Evolutionary conservation across 2,329 filamentous ascomycete genomes (phyloP).

Genomic region (Colletotrichum limetticola): DNA sequence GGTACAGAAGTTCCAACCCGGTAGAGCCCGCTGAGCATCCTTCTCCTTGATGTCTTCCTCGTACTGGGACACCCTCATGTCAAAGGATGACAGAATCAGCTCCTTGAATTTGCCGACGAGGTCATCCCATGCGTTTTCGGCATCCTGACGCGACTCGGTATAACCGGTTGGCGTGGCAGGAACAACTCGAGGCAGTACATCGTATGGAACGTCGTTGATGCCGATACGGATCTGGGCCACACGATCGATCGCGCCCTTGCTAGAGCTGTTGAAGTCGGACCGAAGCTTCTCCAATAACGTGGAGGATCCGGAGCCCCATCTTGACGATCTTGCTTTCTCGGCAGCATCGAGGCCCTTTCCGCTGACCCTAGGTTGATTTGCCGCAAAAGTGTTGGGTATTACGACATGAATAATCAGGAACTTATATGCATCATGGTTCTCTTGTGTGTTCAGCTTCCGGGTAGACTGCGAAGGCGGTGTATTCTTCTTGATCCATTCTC

Average conservation of each 20-base stretch:
- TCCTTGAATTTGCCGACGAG: conserved; percentile 87
- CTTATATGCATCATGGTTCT: conserved; percentile 96
- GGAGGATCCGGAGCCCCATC: conserved; percentile 82
- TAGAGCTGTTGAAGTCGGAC: conserved; percentile 86
- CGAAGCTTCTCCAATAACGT: conserved; percentile 91
- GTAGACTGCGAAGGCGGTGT: conserved; percentile 68
- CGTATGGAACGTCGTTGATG: conserved; percentile 75
- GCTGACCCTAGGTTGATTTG: conserved; percentile 78
- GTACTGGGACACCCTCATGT: conserved; percentile 90
- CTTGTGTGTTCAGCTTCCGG: conserved; percentile 73
- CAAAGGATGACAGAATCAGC: conserved; percentile 89
- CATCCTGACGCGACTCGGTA: conserved; percentile 79
- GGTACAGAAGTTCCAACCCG: conserved; percentile 99
- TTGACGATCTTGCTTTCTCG: conserved; percentile 75
- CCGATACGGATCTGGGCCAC: conserved; percentile 87
- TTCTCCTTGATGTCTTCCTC: conserved; percentile 97
- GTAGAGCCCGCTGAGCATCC: conserved; percentile 85
- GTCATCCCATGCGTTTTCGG: conserved; percentile 85
- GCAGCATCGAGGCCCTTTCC: conserved; percentile 63
- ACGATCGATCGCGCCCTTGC: conserved; percentile 79
- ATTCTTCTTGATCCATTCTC: conserved; percentile 90
- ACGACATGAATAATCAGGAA: conserved; percentile 96
- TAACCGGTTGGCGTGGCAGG: conserved; percentile 73
- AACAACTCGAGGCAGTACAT: conserved; percentile 70
- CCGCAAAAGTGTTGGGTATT: conserved; percentile 83